Percentiles rank a stretch among this genome's conserved stretches.
Conservation (phyloP, 768 basidiomycete genomes). For the Pleurotus sapidus region DNA sequence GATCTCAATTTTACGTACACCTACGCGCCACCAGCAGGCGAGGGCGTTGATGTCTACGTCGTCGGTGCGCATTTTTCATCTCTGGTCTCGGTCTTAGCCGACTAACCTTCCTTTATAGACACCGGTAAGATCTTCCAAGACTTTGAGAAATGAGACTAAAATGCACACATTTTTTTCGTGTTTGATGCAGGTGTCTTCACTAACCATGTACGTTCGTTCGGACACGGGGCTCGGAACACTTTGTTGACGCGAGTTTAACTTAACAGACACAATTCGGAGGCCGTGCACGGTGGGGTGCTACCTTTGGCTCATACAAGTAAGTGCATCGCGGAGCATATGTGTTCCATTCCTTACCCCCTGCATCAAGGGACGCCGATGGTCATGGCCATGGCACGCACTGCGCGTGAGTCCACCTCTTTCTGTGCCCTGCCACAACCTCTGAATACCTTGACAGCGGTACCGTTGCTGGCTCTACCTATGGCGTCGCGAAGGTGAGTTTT, state of each 20-base stretch:
- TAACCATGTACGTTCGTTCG: constrained; percentile 17
- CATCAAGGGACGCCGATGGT: constrained; percentile 25
- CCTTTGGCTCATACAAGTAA: constrained; percentile 25
- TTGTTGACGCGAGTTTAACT: neutral
- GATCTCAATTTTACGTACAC: constrained; percentile 21
- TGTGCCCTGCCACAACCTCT: neutral
- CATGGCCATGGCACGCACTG: constrained; percentile 44
- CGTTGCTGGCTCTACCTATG: constrained; percentile 28
- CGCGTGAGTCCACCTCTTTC: constrained; percentile 20
- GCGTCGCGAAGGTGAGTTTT: constrained; percentile 25
- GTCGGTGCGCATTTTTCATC: constrained; percentile 24
- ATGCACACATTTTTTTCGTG: neutral
- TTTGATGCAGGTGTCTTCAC: constrained; percentile 16
- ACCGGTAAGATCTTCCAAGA: constrained; percentile 16
- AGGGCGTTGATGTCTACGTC: constrained; percentile 31
- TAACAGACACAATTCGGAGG: constrained; percentile 34
- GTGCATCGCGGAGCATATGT: neutral
- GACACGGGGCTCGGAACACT: no score
- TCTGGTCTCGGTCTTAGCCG: neutral
- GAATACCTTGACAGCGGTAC: constrained; percentile 23
- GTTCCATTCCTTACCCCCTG: neutral
- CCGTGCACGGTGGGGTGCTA: constrained; percentile 38
- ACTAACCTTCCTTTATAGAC: neutral
- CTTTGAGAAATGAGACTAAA: no score
- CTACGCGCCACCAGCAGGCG: constrained; percentile 28